Evolutionary conservation across 441 rosid genomes (phyloP), one percentile per base, ranked within the genome.

Genomic region (Aleurites moluccanus): DNA sequence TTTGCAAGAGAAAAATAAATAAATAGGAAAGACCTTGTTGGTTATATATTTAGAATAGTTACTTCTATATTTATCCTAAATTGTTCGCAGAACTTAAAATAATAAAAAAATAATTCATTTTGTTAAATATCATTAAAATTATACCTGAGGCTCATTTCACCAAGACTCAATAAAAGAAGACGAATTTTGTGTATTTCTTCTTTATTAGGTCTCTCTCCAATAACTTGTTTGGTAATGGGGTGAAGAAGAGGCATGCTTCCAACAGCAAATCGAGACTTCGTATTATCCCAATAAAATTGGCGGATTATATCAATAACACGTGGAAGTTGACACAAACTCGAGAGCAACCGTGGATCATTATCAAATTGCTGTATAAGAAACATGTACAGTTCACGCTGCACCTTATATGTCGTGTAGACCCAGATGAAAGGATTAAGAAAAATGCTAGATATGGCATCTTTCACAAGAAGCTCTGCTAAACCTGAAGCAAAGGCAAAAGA

Each of bases 111-210:
- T 2, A 28, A 13, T 30, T 61, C 65, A 30, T 35, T 44, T 7
- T 62, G 44, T 62, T 33, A 18, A 62, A 18, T 14, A 61, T 61
- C n/a, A 61, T 61, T 53, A 50, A 55, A 45, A 66, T 40, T 21
- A 57, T 92, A 95, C 99, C 96, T 91, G 77, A 96, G 90, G 84
- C 98, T 89, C 99, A 96, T 94, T 88, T 96, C 99, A 74, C 98
- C 98, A 77, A 94, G 97, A 83, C 98, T 91, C 83, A 96, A 84
- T 69, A 92, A 82, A 79, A 96, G 91, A 85, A 96, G 98, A 82
- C 98, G 98, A 81, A 94, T 87, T 89, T 96, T 96, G 70, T 80
- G 98, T 79, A 90, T 88, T 87, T 94, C 99, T 38, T 96, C 99
- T 78, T 81, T 84, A 55, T 80, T 84, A 65, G 99, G 98, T 81